These are phyloP conservation scores for Penicillium sp. DNA, from an alignment of 2,329 filamentous ascomycete species.

Conservation along the genomic window DNA sequence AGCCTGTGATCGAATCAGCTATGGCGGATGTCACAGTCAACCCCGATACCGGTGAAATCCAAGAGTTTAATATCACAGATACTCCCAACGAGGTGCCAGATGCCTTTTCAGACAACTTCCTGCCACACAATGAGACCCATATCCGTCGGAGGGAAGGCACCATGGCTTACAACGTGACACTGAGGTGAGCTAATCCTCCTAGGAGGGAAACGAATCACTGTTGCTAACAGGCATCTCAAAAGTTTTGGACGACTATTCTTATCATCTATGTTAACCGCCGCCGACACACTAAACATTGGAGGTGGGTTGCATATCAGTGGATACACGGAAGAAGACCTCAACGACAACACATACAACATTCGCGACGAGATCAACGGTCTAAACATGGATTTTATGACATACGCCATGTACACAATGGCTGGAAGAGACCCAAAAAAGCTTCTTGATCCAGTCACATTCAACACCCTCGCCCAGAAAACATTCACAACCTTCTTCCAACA, in stretches of 20 bases:
- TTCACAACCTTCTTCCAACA: slow-evolving; percentile 39
- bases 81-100: not conserved
- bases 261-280: slow-evolving; percentile 15
- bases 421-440: slow-evolving; percentile 25
- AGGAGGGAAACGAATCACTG: not conserved
- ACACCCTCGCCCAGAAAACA: slow-evolving; percentile 21
- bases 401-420: slow-evolving; percentile 33
- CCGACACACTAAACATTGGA: slow-evolving; percentile 11
- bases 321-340: slow-evolving; percentile 18
- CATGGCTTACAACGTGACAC: slow-evolving; percentile 17
- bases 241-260: slow-evolving; percentile 22
- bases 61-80: slow-evolving; percentile 7
- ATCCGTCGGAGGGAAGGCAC: not conserved
- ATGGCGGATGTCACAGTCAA: slow-evolving; percentile 12
- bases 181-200: slow-evolving; percentile 14
- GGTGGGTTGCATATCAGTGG: slow-evolving; percentile 5
- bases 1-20: slow-evolving; percentile 14
- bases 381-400: slow-evolving; percentile 38
- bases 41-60: slow-evolving; percentile 10
- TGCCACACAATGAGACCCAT: slow-evolving; percentile 14
- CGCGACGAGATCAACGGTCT: slow-evolving; percentile 28
- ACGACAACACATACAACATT: slow-evolving; percentile 31
- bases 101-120: slow-evolving; percentile 15
- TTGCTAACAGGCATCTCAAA: not conserved
- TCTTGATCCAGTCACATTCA: slow-evolving; percentile 18